Conservation (phyloP, 2,329 filamentous ascomycete species). For the Fusarium guadeloupense region DNA sequence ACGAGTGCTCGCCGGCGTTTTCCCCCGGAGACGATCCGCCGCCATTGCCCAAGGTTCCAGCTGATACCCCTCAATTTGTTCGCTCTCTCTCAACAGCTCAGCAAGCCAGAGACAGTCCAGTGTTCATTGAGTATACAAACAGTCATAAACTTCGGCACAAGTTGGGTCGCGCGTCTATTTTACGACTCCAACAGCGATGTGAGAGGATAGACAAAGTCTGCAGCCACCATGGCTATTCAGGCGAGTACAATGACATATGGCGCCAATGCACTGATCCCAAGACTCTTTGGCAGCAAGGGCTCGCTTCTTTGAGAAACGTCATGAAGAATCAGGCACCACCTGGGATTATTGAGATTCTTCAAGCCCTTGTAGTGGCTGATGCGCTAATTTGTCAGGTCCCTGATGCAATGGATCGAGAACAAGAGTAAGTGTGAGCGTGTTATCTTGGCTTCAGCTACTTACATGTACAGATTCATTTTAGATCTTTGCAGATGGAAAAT, state of each 20-base stretch:
- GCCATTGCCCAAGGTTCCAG: background rate
- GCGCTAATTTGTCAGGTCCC: constrained; percentile 25
- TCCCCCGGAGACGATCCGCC: background rate
- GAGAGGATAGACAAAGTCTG: constrained; percentile 12
- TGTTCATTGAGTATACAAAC: constrained; percentile 19
- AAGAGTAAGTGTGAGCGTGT: constrained; percentile 12
- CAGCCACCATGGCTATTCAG: background rate
- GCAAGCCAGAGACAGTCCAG: background rate
- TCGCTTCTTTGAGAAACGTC: constrained; percentile 26
- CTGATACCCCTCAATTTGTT: background rate
- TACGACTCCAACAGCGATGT: constrained; percentile 20
- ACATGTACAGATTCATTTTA: constrained; percentile 36
- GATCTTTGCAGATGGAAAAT: constrained; percentile 43
- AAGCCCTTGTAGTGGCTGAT: constrained; percentile 35
- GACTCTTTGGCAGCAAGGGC: constrained; percentile 20
- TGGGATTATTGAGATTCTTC: constrained; percentile 19
- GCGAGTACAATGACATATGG: constrained; percentile 7
- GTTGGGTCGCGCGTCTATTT: constrained; percentile 14
- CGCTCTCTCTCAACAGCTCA: background rate
- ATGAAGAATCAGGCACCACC: constrained; percentile 23
- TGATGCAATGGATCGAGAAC: constrained; percentile 3
- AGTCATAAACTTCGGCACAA: constrained; percentile 11
- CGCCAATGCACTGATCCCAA: constrained; percentile 2
- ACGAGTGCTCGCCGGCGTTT: background rate
- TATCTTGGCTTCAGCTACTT: background rate